Base-by-base conservation (phyloP, 2,329 filamentous ascomycete species). In the Reticulascus tulasneorum region DNA sequence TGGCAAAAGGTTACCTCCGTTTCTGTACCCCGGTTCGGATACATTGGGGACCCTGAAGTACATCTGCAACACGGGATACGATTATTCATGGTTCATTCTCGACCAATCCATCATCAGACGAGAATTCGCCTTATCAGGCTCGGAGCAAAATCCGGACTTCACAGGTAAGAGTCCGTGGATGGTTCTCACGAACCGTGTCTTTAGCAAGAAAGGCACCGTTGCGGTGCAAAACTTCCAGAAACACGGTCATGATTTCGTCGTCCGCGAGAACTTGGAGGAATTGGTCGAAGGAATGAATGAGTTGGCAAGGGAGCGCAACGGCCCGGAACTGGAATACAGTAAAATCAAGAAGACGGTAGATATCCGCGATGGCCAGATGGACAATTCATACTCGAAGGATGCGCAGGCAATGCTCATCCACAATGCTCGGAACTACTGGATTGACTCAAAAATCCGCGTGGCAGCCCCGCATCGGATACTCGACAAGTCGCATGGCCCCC, bases 71-170 rank as follows among this genome's bases (percentile, higher is more conserved):
- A 80, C 77, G 0, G 77, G 77, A 1, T 71, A 78, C 56, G 75
- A 79, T 52, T 81, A 81, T 59, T 71, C 70, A 3, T 81, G 77
- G 77, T 81, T 81, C 57, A 66, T 81, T 36, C 64, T 77, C 3
- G 66, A 76, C 51, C 71, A 74, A 42, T 59, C 58, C 50, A 80
- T 81, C 47, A 72, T 80, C 29, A 71, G 73, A n/a, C 66, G 70
- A 15, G 77, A 81, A 53, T 80, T 81, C 39, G 75, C 71, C 10
- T 67, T 81, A 1, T 81, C 77, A 0, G 77, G 77, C 8, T 79
- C 75, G 0, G 77, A 81, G 56, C 77, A 81, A 59, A 81, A 81
- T 56, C 74, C 75, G 0, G 77, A 81, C 46, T 44, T 81, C 20
- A 77, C 75, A 2, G 56, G 52, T 51, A 81, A 81, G 59, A 78